Evolutionary conservation across 2,329 filamentous ascomycete genomes (phyloP), one percentile per base, ranked within the genome.

Genomic region (Basipetospora chlamydospora): DNA sequence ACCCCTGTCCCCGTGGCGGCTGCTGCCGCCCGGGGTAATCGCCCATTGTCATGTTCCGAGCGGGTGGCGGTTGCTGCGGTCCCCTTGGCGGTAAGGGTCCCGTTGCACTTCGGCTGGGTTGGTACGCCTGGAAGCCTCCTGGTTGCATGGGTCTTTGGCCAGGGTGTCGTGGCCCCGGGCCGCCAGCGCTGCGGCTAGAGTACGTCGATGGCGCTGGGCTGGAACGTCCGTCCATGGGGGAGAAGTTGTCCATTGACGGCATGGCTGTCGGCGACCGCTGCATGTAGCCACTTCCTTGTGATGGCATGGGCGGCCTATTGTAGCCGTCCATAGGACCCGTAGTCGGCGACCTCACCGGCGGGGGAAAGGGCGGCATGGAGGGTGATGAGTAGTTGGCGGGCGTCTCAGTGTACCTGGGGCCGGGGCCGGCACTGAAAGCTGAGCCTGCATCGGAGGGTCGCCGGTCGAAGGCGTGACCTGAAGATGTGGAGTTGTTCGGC

Each of bases 41-140:
- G 5, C 35, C 28, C 4, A 57, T 60, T 16, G 64, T 67, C 56
- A 66, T 57, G 38, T 60, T 66, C 35, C 65, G 56, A 42, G 57
- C 57, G 1, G 60, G 60, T 23, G 16, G 33, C 20, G 56, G 46
- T 26, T 55, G 52, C 10, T 51, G 55, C 26, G 51, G 53, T 25
- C 49, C 55, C 18, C 54, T 45, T 8, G 49, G 46, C 18, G 54
- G 49, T 11, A 57, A 43, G 4, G 57, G 56, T 1, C 55, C 55
- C 11, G 63, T 64, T 20, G 54, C 52, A 38, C 60, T 66, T 23
- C 64, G 56, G 43, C 15, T 32, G 36, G 13, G 52, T 21, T 46
- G 42, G 38, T 47, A 51, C 6, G 42, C 44, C 30, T 47, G 50
- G 33, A 40, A 46, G 13, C 46, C 45, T 31, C 44, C 46, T n/a